These are phyloP conservation scores for Elsinoe arachidis DNA, from an alignment of 2,329 filamentous ascomycete genomes.

Conservation along the genomic window DNA sequence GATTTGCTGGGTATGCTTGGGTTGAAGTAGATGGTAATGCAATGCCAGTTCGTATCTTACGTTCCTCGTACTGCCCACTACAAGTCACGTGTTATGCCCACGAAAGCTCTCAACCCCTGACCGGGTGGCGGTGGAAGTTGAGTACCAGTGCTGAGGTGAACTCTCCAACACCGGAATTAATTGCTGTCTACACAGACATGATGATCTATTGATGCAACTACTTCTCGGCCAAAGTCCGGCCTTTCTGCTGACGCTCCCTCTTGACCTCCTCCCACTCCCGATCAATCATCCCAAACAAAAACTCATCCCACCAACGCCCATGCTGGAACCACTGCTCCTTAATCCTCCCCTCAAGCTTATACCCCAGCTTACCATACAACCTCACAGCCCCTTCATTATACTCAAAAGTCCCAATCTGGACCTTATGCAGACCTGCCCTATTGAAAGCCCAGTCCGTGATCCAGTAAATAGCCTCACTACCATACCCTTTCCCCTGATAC, in stretches of 20 bases:
- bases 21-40: conserved; percentile 23
- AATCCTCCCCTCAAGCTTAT: conserved; percentile 36
- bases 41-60: too few species aligned
- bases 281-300: conserved; percentile 33
- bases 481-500: conserved; percentile 38
- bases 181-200: too few species aligned
- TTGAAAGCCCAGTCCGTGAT: conserved; percentile 40
- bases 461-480: conserved; percentile 41
- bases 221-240: not conserved
- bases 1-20: conserved; percentile 53
- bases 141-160: too few species aligned
- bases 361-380: conserved; percentile 40
- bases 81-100: too few species aligned
- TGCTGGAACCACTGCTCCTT: conserved; percentile 38
- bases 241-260: too few species aligned
- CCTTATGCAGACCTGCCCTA: conserved; percentile 37
- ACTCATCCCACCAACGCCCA: conserved; percentile 29
- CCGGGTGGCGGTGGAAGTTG: too few species aligned
- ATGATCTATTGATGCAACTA: too few species aligned
- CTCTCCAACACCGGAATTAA: too few species aligned
- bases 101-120: too few species aligned
- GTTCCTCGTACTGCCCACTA: not conserved
- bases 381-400: conserved; percentile 37
- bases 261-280: conserved; percentile 28
- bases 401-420: conserved; percentile 33